Evolutionary conservation across 129 eudicot genomes (phyloP), one percentile per base, ranked within the genome.

Genomic region (Pseudognaphalium luteoalbum): DNA sequence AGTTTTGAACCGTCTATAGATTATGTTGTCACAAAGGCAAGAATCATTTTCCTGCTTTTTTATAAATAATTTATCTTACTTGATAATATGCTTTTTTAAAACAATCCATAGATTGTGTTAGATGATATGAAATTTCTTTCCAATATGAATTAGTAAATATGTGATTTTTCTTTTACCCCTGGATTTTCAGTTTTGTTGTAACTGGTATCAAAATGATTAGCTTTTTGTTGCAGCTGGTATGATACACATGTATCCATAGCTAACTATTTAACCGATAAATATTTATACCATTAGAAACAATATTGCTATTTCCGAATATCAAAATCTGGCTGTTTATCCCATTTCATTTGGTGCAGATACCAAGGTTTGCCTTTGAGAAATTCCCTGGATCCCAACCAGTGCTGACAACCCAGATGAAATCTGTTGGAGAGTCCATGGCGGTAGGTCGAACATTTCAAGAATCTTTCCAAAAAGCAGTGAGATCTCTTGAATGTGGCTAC

Each of bases 351-450:
- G 21, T 86, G 80, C 88, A 94, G 98, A 94, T 94, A 39, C 98
- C 98, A 4, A 84, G 96, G 61, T 94, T 94, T 77, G 97, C 97
- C 29, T 94, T 94, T 60, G 98, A 91, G 93, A 94, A 94, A 65
- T 94, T 94, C 80, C 97, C 91, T 14, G 96, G 97, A 17, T 94
- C 98, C 5, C 81, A 88, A 84, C 87, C 98, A 6, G 28, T 89
- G 7, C 69, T 91, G 68, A 94, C 98, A 30, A 94, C 97, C 39
- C 97, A 94, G 81, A 94, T 94, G 98, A 91, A 94, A 70, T 91
- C 97, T 61, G 98, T 91, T 73, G 96, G 97, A 63, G 97, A 94
- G 76, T 88, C 98, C 15, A 94, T 94, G 98, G 98, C 97, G 3
- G 87, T 94, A 33, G 98, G 98, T 11, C 87, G 97, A 16, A 94